These are phyloP conservation scores for Pythium volutum DNA, from an alignment of 352 stramenopile genomes.

Conservation along the genomic window DNA sequence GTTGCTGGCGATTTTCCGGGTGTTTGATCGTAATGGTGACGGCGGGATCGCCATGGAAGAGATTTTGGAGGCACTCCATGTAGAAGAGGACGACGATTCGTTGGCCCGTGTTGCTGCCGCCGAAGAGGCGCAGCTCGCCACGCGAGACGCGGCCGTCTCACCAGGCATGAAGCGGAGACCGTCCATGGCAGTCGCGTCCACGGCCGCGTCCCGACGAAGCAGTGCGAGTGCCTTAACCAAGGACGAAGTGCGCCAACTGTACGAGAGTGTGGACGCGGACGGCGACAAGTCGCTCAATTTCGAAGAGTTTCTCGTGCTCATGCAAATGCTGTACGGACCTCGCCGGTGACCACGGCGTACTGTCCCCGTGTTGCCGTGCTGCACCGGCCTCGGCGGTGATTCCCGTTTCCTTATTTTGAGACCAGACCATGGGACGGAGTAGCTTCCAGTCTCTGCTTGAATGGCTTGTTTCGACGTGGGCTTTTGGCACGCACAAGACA, in stretches of 20 bases:
- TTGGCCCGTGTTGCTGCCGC: conserved; percentile 39
- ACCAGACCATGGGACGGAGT: too few relatives aligned
- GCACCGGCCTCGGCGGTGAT: conserved; percentile 25
- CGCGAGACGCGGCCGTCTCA: not conserved
- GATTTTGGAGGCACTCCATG: conserved; percentile 63
- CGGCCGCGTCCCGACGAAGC: not conserved
- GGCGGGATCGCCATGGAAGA: conserved; percentile 68
- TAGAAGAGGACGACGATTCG: conserved; percentile 57
- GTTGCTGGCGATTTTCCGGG: conserved; percentile 57
- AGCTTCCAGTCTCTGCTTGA: too few relatives aligned
- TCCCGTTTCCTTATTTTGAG: not conserved
- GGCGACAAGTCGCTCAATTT: conserved; percentile 56
- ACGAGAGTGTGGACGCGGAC: conserved; percentile 51
- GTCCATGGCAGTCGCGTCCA: not conserved
- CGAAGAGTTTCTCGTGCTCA: conserved; percentile 64
- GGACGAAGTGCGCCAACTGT: conserved; percentile 54
- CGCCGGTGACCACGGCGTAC: too few relatives aligned
- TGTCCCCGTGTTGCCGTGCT: too few relatives aligned
- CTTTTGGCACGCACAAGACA: too few relatives aligned
- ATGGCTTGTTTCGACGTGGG: too few relatives aligned
- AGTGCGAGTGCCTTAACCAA: conserved; percentile 43
- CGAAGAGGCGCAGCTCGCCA: conserved; percentile 28
- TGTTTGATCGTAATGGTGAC: conserved; percentile 71
- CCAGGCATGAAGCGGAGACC: not conserved
- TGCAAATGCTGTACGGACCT: conserved; percentile 44